Percentiles rank a stretch among this genome's conserved stretches.
phyloP scores from a whole-genome alignment of 768 basidiomycete genomes.

The Porpolomopsis calyptriformis region DNA sequence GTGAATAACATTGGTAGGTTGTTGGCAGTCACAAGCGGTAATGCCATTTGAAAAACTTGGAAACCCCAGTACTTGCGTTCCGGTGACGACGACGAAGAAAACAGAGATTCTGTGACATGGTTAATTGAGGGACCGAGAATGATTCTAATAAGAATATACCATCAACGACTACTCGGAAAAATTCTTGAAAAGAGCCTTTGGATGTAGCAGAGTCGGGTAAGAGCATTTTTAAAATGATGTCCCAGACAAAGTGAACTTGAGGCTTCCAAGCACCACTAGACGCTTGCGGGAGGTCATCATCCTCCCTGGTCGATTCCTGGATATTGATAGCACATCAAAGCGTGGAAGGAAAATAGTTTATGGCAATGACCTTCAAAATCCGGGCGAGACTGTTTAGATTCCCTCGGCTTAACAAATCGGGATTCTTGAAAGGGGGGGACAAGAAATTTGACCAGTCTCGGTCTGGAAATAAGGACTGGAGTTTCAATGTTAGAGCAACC shows the following conservation, averaged over 20 bases:
- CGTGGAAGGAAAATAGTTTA: background rate
- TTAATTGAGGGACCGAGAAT: slow-evolving; percentile 1
- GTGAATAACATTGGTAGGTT: slow-evolving; percentile 85
- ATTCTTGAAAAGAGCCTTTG: slow-evolving; percentile 74
- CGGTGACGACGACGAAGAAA: slow-evolving; percentile 70
- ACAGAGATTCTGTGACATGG: slow-evolving; percentile 62
- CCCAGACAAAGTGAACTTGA: slow-evolving; percentile 89
- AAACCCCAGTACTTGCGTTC: slow-evolving; percentile 97
- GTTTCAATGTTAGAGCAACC: slow-evolving; percentile 63
- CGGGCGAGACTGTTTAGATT: slow-evolving; percentile 67
- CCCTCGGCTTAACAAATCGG: slow-evolving; percentile 52
- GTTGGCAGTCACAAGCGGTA: slow-evolving; percentile 51
- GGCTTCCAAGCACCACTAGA: slow-evolving; percentile 69
- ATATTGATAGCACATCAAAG: slow-evolving; percentile 6
- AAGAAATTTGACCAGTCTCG: slow-evolving; percentile 58
- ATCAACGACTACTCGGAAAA: slow-evolving; percentile 86
- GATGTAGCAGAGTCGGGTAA: slow-evolving; percentile 38
- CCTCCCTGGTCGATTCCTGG: slow-evolving; percentile 50
- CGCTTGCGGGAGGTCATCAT: slow-evolving; percentile 41
- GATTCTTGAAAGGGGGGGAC: slow-evolving; percentile 66
- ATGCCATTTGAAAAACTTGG: slow-evolving; percentile 72
- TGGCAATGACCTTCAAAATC: slow-evolving; percentile 61
- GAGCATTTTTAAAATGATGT: slow-evolving; percentile 65
- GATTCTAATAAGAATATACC: slow-evolving; percentile 37
- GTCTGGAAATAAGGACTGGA: slow-evolving; percentile 52